Conservation (phyloP, 306 rosid genomes). For the Vigna nakashimae region DNA sequence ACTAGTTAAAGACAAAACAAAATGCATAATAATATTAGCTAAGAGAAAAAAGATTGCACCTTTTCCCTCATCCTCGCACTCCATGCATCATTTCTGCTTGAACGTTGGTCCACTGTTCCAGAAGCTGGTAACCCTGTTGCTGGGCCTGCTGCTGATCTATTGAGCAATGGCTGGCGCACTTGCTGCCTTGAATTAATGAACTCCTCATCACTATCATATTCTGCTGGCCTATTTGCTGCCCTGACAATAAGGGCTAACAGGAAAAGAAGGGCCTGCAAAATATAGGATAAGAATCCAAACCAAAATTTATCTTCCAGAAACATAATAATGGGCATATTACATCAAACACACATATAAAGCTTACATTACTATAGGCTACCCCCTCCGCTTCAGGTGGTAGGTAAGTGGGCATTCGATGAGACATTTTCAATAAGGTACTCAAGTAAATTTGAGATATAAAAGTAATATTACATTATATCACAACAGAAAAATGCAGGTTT, state of each 20-base stretch:
- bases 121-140: slow-evolving; percentile 83
- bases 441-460: background rate
- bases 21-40: slow-evolving; percentile 1
- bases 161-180: slow-evolving; percentile 85
- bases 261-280: slow-evolving; percentile 86
- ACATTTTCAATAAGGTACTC: background rate
- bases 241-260: slow-evolving; percentile 83
- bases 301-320: background rate
- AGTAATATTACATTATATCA: no score
- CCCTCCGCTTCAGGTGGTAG: background rate
- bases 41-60: slow-evolving; percentile 55
- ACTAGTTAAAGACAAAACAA: slow-evolving; percentile 5
- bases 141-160: slow-evolving; percentile 65
- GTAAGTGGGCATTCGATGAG: slow-evolving; percentile 1
- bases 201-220: slow-evolving; percentile 97
- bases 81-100: slow-evolving; percentile 96
- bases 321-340: background rate
- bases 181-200: slow-evolving; percentile 73
- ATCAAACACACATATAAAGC: background rate
- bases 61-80: slow-evolving; percentile 98
- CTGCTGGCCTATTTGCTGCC: slow-evolving; percentile 78
- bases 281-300: background rate
- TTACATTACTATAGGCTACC: background rate
- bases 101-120: slow-evolving; percentile 73
- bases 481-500: background rate